Conservation (phyloP, 352 stramenopile species). For the Discostella stelligera region DNA sequence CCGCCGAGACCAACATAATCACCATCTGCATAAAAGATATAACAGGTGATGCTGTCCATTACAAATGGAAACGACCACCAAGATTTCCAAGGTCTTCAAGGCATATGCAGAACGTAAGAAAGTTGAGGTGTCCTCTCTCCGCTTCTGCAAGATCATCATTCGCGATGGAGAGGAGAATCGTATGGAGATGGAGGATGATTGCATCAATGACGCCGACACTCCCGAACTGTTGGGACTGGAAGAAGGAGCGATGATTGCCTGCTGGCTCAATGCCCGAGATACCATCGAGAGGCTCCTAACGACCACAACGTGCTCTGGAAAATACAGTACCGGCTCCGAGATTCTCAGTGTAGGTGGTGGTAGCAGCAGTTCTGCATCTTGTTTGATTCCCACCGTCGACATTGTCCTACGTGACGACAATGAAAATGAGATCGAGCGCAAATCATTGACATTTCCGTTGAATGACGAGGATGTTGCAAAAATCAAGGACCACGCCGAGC, state of each 20-base stretch:
- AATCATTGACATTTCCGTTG: constrained; percentile 25
- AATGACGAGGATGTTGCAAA: constrained; percentile 9
- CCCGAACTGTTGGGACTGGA: no score
- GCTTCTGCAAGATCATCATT: no score
- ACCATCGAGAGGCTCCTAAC: constrained; percentile 23
- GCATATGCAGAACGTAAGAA: no score
- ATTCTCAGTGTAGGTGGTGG: background rate
- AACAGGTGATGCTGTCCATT: no score
- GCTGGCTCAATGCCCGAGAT: constrained; percentile 11
- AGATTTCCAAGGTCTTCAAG: no score
- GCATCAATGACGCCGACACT: background rate
- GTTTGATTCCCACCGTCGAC: constrained; percentile 11
- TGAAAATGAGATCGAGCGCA: background rate
- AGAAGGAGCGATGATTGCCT: background rate
- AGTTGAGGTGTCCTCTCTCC: no score
- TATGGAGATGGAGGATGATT: no score
- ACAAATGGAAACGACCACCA: no score
- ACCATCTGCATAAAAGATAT: no score
- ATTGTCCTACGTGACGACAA: constrained; percentile 17
- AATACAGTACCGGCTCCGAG: constrained; percentile 26
- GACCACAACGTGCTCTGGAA: constrained; percentile 10
- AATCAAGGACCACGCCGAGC: constrained; percentile 20
- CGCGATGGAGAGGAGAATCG: no score
- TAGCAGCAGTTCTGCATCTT: background rate
- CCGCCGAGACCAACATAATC: no score